Percentiles rank a stretch among this genome's conserved stretches.
phyloP scores from a whole-genome alignment of 768 basidiomycete species.

The Clavulina sp. region DNA sequence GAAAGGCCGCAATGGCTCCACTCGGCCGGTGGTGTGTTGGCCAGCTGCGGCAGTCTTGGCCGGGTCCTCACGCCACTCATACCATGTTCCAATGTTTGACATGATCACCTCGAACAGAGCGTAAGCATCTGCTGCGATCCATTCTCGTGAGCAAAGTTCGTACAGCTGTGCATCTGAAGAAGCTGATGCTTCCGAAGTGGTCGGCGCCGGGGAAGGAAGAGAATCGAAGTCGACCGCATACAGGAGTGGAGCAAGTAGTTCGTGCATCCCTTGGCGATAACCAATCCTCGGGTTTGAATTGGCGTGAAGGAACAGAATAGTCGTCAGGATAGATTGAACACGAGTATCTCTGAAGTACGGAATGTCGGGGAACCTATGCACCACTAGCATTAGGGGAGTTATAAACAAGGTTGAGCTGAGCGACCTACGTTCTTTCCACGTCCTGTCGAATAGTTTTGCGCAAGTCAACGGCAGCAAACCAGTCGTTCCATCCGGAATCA shows the following conservation, averaged over 20 bases:
- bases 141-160: conserved; percentile 47
- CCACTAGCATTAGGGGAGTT: not conserved
- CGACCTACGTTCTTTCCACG: conserved; percentile 83
- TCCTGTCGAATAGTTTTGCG: conserved; percentile 83
- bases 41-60: not conserved
- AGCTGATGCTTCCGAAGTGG: not conserved
- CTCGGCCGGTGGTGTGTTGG: not conserved
- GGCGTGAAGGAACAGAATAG: conserved; percentile 75
- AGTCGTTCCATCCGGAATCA: conserved; percentile 61
- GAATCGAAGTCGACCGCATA: conserved; percentile 76
- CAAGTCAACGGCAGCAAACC: conserved; percentile 81
- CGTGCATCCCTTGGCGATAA: conserved; percentile 99
- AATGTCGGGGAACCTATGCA: conserved; percentile 84
- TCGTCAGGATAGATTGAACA: conserved; percentile 65
- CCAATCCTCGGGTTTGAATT: conserved; percentile 65
- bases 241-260: conserved; percentile 76
- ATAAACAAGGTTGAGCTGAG: not conserved
- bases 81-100: conserved; percentile 64
- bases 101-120: conserved; percentile 66
- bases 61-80: conserved; percentile 26
- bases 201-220: conserved; percentile 16
- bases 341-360: conserved; percentile 64
- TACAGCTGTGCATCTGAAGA: conserved; percentile 22
- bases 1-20: conserved; percentile 40
- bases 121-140: conserved; percentile 80